phyloP scores from a whole-genome alignment of 805 yeast species.

The Yamadazyma phyllophila region DNA sequence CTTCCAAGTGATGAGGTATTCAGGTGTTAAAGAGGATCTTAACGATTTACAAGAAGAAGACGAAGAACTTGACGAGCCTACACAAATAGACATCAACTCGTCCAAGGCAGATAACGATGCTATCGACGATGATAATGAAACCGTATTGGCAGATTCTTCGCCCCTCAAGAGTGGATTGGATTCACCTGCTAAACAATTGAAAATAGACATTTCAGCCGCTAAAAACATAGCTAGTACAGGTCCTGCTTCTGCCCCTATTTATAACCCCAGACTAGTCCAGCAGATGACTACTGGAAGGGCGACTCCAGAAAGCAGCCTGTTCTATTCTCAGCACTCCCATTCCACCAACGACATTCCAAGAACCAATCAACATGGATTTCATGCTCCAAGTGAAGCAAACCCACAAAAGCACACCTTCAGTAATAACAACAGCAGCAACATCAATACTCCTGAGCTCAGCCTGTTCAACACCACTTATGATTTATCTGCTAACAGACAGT shows the following conservation, averaged over 20 bases:
- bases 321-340: constrained; percentile 7
- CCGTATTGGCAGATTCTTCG: constrained; percentile 41
- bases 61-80: constrained; percentile 6
- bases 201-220: constrained; percentile 19
- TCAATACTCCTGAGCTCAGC: constrained; percentile 1
- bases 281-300: constrained; percentile 8
- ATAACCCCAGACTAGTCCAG: constrained; percentile 26
- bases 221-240: constrained; percentile 16
- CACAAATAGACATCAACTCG: constrained; percentile 1
- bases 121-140: constrained; percentile 32
- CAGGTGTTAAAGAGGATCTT: constrained; percentile 13
- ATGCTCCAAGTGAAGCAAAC: neutral
- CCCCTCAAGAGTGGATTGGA: constrained; percentile 22
- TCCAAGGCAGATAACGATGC: neutral
- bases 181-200: constrained; percentile 12
- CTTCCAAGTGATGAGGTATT: constrained; percentile 13
- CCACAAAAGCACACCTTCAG: neutral
- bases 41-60: constrained; percentile 13
- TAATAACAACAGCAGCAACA: too few relatives aligned
- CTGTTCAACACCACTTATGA: constrained; percentile 6
- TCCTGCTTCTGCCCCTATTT: constrained; percentile 37
- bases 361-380: neutral
- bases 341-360: constrained; percentile 9
- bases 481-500: neutral
- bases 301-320: neutral